Evolutionary conservation across 2,329 filamentous ascomycete species (phyloP), one percentile per base, ranked within the genome.

Genomic region (Mollisiaceae sp.): DNA sequence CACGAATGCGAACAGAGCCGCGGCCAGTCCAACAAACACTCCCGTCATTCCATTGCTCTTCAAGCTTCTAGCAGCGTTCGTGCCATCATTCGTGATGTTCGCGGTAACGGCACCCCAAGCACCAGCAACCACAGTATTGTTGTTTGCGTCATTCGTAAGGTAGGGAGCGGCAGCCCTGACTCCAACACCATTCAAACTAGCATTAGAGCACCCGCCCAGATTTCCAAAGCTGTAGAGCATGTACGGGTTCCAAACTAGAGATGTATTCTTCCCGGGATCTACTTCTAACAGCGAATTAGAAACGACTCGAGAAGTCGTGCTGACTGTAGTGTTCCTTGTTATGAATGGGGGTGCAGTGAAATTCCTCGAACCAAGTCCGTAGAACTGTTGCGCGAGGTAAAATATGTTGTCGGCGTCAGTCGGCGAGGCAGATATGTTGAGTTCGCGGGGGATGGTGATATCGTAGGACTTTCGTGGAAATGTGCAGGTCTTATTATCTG

Each of bases 101-200:
- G 22, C 6, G 8, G 50, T 54, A 54, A 27, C 22, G 1, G 50
- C 50, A 12, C 50, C 50, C 24, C 22, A 54, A 54, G 9, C n/a
- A 3, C 50, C 50, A 54, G 50, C 50, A 35, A 35, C 24, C 24
- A 54, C 50, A 54, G 50, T 54, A 54, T 32, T 18, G 12, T 54
- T 35, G 15, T 54, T 35, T 14, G 24, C n/a, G 18, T 32, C 50
- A 12, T 35, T 27, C 24, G 27, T 54, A 12, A 32, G 27, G 24
- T 54, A 54, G 11, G 50, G 50, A 3, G 50, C 22, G 2, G 50
- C 50, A 32, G 50, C 24, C 14, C 50, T 27, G 1, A 15, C 50
- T 6, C 24, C 27, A 35, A 54, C 50, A 35, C 50, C 50, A 27
- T 54, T 35, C 50, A 54, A n/a, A 18, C 50, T 54, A 5, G 24